Evolutionary conservation across 2,329 filamentous ascomycete genomes (phyloP), one percentile per base, ranked within the genome.

Genomic region (Blastomyces percursus): DNA sequence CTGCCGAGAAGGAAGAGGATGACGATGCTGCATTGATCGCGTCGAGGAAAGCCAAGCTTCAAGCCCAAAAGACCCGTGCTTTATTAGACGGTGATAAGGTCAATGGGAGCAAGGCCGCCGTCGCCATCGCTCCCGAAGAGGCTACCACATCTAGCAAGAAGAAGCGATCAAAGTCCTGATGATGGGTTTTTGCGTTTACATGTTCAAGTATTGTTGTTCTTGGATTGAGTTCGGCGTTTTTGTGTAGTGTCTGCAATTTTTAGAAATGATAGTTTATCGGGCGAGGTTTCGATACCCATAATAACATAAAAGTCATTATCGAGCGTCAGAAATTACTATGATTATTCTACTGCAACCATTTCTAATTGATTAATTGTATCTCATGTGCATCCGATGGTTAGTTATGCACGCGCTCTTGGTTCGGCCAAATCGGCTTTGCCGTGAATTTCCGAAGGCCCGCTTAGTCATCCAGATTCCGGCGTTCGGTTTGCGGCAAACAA

Each of bases 61-160:
- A 77, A 70, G 75, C 78, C 67, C 74, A 80, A 67, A 82, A 82
- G 74, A 73, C 76, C 30, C 75, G 77, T 64, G 77, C 69, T 42
- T 21, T 64, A 42, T 54, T 56, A 9, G 32, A 61, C 19, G 48
- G 59, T 32, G 50, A 44, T 14, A 70, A 76, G 68, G 67, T 71
- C 67, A 60, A 66, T 69, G 65, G 62, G 40, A 71, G 74, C 61
- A 68, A 68, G 60, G 59, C 61, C 27, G 1, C 27, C 40, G 61
- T 64, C 59, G 61, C 63, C 27, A 61, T 56, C 11, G 64, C 67
- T 42, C 24, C 56, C 7, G 68, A 70, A 62, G 64, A 63, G 30
- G 62, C 58, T 38, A 38, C 61, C 3, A 56, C 46, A 5, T 30
- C 64, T n/a, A 64, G 63, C 21, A 75, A 75, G 69, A 75, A 74